Evolutionary conservation across 2,329 filamentous ascomycete species (phyloP).

Genomic region (Hypoxylon sp.): DNA sequence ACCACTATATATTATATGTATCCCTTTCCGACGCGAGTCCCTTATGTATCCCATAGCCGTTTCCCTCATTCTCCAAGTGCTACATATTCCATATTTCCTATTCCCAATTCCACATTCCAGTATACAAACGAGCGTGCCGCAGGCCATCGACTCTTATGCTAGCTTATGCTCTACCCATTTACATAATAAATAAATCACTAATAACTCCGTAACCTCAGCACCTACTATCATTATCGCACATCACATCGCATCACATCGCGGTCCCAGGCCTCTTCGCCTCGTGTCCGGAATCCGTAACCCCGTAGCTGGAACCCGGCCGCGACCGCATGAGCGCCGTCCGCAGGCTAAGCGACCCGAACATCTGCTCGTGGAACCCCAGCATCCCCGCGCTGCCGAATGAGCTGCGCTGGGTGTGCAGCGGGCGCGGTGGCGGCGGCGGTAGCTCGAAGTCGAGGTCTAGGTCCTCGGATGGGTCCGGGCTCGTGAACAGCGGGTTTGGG

Average conservation of each 20-base stretch:
- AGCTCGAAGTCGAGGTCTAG: not conserved
- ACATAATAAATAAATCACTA: not conserved
- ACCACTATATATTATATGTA: slow-evolving; percentile 14
- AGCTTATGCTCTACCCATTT: slow-evolving; percentile 1
- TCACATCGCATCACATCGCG: slow-evolving; percentile 22
- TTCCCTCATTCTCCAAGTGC: slow-evolving; percentile 1
- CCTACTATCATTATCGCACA: too few species aligned
- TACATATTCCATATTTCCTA: not conserved
- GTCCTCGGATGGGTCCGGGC: slow-evolving; percentile 36
- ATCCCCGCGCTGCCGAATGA: slow-evolving; percentile 54
- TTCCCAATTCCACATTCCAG: not conserved
- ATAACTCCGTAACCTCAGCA: not conserved
- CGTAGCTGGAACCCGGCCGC: slow-evolving; percentile 26
- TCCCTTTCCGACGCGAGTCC: slow-evolving; percentile 11
- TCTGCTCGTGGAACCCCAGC: slow-evolving; percentile 52
- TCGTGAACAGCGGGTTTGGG: not conserved
- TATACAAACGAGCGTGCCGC: slow-evolving; percentile 10
- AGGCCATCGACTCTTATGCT: slow-evolving; percentile 5
- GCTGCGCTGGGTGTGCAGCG: slow-evolving; percentile 40
- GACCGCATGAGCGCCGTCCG: slow-evolving; percentile 43
- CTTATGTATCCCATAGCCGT: slow-evolving; percentile 22
- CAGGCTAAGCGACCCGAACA: slow-evolving; percentile 47
- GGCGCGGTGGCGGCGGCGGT: slow-evolving; percentile 1
- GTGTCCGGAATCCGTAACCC: not conserved
- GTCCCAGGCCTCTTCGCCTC: slow-evolving; percentile 39